Percentiles rank a stretch among this genome's conserved stretches.
Conservation (phyloP, 2,329 filamentous ascomycete species). For the Parastagonospora avenae region DNA sequence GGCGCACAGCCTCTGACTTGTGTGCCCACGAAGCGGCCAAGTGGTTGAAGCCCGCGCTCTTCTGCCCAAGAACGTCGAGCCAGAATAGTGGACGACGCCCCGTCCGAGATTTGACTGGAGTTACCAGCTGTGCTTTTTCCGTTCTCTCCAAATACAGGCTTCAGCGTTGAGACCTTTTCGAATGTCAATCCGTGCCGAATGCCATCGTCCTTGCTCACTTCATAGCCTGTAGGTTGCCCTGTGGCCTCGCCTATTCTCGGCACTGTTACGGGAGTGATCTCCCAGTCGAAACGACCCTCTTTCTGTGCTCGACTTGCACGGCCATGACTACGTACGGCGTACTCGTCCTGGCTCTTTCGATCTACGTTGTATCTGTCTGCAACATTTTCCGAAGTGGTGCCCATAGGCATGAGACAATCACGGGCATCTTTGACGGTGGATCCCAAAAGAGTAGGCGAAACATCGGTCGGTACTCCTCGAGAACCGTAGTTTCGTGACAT, state of each 20-base stretch:
- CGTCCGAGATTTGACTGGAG: constrained; percentile 81
- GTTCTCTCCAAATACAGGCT: constrained; percentile 86
- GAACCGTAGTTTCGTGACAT: constrained; percentile 88
- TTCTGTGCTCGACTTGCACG: constrained; percentile 88
- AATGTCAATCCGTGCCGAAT: constrained; percentile 87
- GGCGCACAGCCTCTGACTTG: constrained; percentile 91
- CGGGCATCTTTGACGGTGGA: constrained; percentile 73
- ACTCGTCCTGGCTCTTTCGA: constrained; percentile 80
- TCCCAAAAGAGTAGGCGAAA: constrained; percentile 77
- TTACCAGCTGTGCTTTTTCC: constrained; percentile 93
- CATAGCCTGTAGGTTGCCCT: constrained; percentile 75
- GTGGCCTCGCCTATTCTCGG: constrained; percentile 71
- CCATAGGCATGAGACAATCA: constrained; percentile 94
- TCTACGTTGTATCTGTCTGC: constrained; percentile 83
- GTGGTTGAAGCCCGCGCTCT: constrained; percentile 82
- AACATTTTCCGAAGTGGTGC: constrained; percentile 97
- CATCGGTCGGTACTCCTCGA: constrained; percentile 70
- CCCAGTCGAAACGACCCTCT: constrained; percentile 85
- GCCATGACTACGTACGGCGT: constrained; percentile 83
- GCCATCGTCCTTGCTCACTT: constrained; percentile 84
- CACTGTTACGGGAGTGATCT: constrained; percentile 86
- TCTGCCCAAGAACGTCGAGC: constrained; percentile 92
- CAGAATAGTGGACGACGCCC: constrained; percentile 83
- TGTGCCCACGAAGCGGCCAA: constrained; percentile 91
- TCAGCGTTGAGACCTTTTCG: constrained; percentile 80